Evolutionary conservation across 1,284 basidiomycete species (phyloP).

Genomic region (Marasmius fiardii): DNA sequence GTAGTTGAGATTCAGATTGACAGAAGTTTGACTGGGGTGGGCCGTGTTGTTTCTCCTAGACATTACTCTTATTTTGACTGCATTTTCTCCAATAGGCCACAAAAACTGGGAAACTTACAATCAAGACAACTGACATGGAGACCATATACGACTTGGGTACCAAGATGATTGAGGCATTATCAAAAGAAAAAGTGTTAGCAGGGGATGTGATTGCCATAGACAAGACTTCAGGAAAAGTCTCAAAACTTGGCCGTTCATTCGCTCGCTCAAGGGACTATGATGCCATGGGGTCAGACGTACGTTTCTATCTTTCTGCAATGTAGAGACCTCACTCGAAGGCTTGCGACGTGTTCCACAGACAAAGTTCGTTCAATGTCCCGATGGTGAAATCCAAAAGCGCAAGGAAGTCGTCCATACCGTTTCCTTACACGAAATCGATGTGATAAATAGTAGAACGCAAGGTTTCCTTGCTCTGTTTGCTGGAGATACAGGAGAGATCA

Average conservation of each 20-base stretch:
- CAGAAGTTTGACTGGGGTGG: conserved; percentile 90
- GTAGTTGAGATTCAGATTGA: conserved; percentile 99
- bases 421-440: conserved; percentile 97
- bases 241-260: conserved; percentile 94
- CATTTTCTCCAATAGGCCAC: conserved; percentile 65
- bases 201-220: conserved; percentile 97
- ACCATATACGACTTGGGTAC: conserved; percentile 98
- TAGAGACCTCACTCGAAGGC: background rate
- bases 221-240: conserved; percentile 96
- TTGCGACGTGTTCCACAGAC: conserved; percentile 52
- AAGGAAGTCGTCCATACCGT: conserved; percentile 98
- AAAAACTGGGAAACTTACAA: conserved; percentile 96
- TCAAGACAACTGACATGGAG: conserved; percentile 99
- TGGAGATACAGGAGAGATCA: conserved; percentile 98
- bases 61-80: background rate
- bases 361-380: conserved; percentile 96
- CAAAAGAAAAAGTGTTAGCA: conserved; percentile 95
- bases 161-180: conserved; percentile 98
- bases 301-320: conserved; percentile 29
- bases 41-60: conserved; percentile 29
- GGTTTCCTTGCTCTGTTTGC: conserved; percentile 78
- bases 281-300: conserved; percentile 96
- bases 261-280: conserved; percentile 97
- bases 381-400: conserved; percentile 96
- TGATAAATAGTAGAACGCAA: conserved; percentile 98